Base-by-base conservation (phyloP, 2,329 filamentous ascomycete species). In the Endothia cerciana region DNA sequence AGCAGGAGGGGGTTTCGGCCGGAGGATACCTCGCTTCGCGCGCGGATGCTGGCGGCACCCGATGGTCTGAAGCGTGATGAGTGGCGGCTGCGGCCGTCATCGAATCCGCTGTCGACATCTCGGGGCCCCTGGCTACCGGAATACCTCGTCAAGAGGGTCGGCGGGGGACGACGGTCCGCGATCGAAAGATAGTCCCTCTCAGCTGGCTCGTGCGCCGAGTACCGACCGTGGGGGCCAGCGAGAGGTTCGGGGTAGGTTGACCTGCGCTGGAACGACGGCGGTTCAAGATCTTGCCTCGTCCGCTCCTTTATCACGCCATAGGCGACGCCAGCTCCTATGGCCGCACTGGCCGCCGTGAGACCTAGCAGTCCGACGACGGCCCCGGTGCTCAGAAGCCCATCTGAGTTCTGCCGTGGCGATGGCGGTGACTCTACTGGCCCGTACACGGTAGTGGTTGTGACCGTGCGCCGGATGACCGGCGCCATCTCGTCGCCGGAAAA, bases 241-340 rank as follows among this genome's bases (percentile, higher is more conserved):
- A 74, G 75, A 25, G 73, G 72, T 22, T 79, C 79, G 36, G 82
- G 80, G 67, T 77, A 83, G n/a, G 82, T 83, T 15, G 80, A 76
- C 28, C 81, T 79, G 59, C 82, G 79, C 30, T 77, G 74, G 60
- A 83, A 76, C 15, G 72, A 56, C 5, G 80, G 79, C 25, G 72
- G 71, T 13, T 82, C 80, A 60, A 77, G 77, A 22, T 79, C 79
- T 60, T 82, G 79, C 30, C 73, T 77, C 7, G 77, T 75, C 7
- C 77, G 77, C 17, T 91, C 88, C 70, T 85, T 88, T 69, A 88
- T 83, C 80, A 93, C 89, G 28, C 87, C 88, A 77, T 95, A 97
- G 11, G 91, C 82, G 28, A 86, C 68, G n/a, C 80, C 81, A 30
- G 80, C 81, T 17, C 80, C 90, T 49, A 91, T 81, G 11, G 90